These are phyloP conservation scores for Passiflora organensis DNA, from an alignment of 345 rosid genomes.

Conservation along the genomic window DNA sequence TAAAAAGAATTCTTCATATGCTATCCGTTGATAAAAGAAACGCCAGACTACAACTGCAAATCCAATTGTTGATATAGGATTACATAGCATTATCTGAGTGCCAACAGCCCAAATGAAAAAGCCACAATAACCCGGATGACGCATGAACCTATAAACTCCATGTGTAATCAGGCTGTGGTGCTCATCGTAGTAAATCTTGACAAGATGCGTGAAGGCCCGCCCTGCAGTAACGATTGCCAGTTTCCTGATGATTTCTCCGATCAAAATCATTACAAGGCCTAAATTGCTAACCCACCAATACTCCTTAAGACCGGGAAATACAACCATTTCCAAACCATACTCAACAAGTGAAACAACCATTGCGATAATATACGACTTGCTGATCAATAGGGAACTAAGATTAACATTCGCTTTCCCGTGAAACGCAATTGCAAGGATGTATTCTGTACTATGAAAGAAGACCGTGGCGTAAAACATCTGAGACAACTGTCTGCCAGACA, in stretches of 20 bases:
- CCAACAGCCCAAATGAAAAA: conserved; percentile 68
- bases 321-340: conserved; percentile 36
- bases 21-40: conserved; percentile 54
- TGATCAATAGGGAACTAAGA: conserved; percentile 53
- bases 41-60: conserved; percentile 61
- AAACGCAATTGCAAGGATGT: conserved; percentile 39
- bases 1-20: conserved; percentile 62
- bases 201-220: conserved; percentile 61
- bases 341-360: conserved; percentile 51
- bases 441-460: conserved; percentile 63
- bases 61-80: conserved; percentile 50
- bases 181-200: conserved; percentile 44
- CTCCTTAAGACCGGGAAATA: conserved; percentile 54
- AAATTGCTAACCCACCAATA: conserved; percentile 56
- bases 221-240: conserved; percentile 66
- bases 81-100: conserved; percentile 69
- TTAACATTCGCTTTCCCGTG: conserved; percentile 55
- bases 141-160: conserved; percentile 48
- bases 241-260: conserved; percentile 57
- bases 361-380: conserved; percentile 49
- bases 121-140: conserved; percentile 68
- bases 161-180: conserved; percentile 54
- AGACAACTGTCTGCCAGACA: conserved; percentile 46
- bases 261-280: conserved; percentile 45
- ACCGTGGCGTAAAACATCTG: conserved; percentile 45